Evolutionary conservation across 2,329 filamentous ascomycete species (phyloP).

Genomic region (Hypoxylon sp.): DNA sequence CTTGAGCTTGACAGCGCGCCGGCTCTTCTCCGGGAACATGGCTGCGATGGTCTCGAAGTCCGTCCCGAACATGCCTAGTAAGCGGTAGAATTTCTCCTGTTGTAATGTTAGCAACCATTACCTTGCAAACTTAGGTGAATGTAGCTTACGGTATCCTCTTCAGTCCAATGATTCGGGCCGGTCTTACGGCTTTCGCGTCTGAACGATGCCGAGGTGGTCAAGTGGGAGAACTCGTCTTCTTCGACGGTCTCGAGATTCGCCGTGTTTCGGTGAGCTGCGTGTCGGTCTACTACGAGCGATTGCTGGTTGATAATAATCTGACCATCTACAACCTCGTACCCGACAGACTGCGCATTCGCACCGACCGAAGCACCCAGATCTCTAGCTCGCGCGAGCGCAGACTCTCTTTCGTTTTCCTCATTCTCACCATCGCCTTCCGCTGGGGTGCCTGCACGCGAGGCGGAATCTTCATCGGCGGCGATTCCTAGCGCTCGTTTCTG

Average conservation of each 20-base stretch:
- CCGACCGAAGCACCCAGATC: slow-evolving; percentile 51
- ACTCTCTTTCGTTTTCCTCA: slow-evolving; percentile 38
- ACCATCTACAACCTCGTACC: slow-evolving; percentile 75
- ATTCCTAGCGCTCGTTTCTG: slow-evolving; percentile 54
- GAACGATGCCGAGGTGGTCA: slow-evolving; percentile 79
- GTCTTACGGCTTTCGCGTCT: slow-evolving; percentile 72
- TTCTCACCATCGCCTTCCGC: slow-evolving; percentile 41
- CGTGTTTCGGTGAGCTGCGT: slow-evolving; percentile 69
- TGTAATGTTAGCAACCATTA: slow-evolving; percentile 7
- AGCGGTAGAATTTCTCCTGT: slow-evolving; percentile 79
- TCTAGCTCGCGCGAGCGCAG: slow-evolving; percentile 44
- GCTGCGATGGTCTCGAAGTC: slow-evolving; percentile 85
- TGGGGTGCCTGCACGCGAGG: slow-evolving; percentile 41
- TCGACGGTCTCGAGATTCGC: slow-evolving; percentile 72
- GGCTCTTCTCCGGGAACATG: slow-evolving; percentile 80
- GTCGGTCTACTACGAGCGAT: slow-evolving; percentile 77
- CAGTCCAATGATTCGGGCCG: slow-evolving; percentile 77
- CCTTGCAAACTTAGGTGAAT: neutral
- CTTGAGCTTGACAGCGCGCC: slow-evolving; percentile 84
- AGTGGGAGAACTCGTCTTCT: slow-evolving; percentile 83
- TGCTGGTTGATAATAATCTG: slow-evolving; percentile 79
- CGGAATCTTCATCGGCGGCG: slow-evolving; percentile 40
- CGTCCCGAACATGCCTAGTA: slow-evolving; percentile 82
- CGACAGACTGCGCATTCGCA: slow-evolving; percentile 51
- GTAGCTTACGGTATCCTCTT: slow-evolving; percentile 69